These are phyloP conservation scores for Vaucheria bursata DNA, from an alignment of 352 stramenopile genomes.

Conservation along the genomic window DNA sequence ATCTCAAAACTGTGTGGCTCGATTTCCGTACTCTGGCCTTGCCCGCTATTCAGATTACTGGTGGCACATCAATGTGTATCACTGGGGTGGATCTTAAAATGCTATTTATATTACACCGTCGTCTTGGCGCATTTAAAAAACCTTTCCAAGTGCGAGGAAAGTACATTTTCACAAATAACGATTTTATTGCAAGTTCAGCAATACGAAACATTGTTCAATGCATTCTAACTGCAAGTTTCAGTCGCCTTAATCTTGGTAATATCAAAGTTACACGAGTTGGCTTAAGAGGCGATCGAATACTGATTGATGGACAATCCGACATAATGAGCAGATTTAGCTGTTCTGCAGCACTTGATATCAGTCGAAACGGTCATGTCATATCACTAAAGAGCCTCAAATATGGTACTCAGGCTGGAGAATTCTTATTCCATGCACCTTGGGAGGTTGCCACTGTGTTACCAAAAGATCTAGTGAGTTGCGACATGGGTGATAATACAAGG, in stretches of 20 bases:
- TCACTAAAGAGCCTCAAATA: neutral
- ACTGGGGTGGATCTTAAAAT: slow-evolving; percentile 5
- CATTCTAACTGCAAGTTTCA: neutral
- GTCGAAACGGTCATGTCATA: neutral
- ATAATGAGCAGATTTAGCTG: neutral
- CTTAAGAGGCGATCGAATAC: neutral
- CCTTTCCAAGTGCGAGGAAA: slow-evolving; percentile 2
- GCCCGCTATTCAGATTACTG: neutral
- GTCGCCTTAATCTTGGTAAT: neutral
- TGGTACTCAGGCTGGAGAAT: slow-evolving; percentile 1
- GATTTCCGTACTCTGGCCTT: neutral
- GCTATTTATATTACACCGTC: neutral
- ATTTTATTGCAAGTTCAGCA: neutral
- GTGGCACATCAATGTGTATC: neutral
- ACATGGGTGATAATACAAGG: slow-evolving; percentile 8
- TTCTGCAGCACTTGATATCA: neutral
- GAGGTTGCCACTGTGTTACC: neutral
- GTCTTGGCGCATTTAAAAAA: neutral
- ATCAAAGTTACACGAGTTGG: neutral
- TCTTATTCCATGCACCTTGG: neutral
- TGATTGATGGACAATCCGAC: neutral
- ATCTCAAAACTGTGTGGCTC: neutral
- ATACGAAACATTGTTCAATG: neutral
- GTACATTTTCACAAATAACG: neutral
- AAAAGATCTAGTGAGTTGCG: neutral